A percentile compares a stretch with the other conserved stretches of the same genome.
These are phyloP conservation scores for Hypoxylon sp. DNA, from an alignment of 2,329 filamentous ascomycete genomes.

Conservation along the genomic window DNA sequence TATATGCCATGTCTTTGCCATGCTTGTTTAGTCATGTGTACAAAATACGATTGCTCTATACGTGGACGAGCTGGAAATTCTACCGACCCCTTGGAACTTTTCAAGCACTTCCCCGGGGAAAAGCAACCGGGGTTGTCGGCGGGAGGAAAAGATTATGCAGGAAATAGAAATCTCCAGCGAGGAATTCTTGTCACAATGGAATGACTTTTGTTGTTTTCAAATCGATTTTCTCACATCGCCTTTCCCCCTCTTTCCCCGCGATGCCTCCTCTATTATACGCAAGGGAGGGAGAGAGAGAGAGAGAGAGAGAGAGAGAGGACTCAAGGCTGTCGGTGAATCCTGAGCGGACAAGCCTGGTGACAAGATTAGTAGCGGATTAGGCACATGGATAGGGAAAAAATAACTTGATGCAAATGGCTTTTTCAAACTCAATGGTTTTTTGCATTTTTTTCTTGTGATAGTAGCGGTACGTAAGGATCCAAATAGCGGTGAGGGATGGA, in stretches of 20 bases:
- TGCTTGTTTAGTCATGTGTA: constrained; percentile 29
- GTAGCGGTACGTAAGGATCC: not conserved
- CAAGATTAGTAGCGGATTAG: constrained; percentile 37
- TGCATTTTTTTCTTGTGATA: constrained; percentile 17
- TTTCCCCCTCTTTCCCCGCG: constrained; percentile 2
- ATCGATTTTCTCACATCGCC: constrained; percentile 23
- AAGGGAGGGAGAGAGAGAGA: constrained; percentile 32
- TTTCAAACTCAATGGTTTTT: constrained; percentile 7
- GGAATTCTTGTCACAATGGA: constrained; percentile 19
- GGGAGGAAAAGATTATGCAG: constrained; percentile 20
- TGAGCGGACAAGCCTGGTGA: too few species aligned
- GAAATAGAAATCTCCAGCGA: constrained; percentile 18
- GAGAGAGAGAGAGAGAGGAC: constrained; percentile 10
- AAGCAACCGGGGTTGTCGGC: constrained; percentile 24
- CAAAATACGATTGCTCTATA: constrained; percentile 33
- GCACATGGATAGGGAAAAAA: constrained; percentile 39
- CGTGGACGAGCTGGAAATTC: constrained; percentile 28
- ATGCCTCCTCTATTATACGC: constrained; percentile 21
- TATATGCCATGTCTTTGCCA: constrained; percentile 31
- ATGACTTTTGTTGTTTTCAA: constrained; percentile 27
- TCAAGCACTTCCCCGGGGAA: constrained; percentile 29
- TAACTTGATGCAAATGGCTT: constrained; percentile 37
- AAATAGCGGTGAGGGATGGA: constrained; percentile 36
- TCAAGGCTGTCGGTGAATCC: constrained; percentile 9
- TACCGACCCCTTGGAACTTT: constrained; percentile 27